Conservation (phyloP, 129 eudicot species). For the Flaveria sonorensis region DNA sequence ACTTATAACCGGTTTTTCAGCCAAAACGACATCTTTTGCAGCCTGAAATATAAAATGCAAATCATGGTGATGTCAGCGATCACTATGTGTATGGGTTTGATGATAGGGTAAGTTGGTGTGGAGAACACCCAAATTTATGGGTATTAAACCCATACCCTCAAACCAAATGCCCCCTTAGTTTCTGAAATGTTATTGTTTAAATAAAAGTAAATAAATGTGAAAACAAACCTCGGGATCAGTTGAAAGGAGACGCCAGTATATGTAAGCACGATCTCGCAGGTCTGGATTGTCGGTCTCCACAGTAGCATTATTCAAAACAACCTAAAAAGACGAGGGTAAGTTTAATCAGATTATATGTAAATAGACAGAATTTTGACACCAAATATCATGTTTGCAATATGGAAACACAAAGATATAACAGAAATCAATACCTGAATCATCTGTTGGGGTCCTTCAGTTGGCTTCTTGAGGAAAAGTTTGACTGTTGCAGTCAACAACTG, state of each 20-base stretch:
- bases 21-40: conserved; percentile 93
- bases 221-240: conserved; percentile 89
- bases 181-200: not conserved
- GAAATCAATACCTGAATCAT: conserved; percentile 77
- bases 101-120: not conserved
- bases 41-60: conserved; percentile 53
- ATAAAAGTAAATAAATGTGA: conserved; percentile 2
- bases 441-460: conserved; percentile 98
- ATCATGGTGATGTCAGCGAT: not conserved
- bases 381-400: conserved; percentile 2
- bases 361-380: conserved; percentile 4
- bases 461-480: conserved; percentile 93
- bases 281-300: conserved; percentile 99
- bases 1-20: conserved; percentile 94
- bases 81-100: not conserved
- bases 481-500: conserved; percentile 98
- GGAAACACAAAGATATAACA: conserved; percentile 14
- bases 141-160: not conserved
- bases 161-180: not conserved
- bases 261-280: conserved; percentile 90
- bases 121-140: not conserved
- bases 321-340: conserved; percentile 43
- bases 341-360: not conserved
- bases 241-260: conserved; percentile 98
- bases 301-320: conserved; percentile 92